Percentiles rank a stretch among this genome's conserved stretches.
Conservation (phyloP, 1,139 yeast species). For the Blastobotrys proliferans region DNA sequence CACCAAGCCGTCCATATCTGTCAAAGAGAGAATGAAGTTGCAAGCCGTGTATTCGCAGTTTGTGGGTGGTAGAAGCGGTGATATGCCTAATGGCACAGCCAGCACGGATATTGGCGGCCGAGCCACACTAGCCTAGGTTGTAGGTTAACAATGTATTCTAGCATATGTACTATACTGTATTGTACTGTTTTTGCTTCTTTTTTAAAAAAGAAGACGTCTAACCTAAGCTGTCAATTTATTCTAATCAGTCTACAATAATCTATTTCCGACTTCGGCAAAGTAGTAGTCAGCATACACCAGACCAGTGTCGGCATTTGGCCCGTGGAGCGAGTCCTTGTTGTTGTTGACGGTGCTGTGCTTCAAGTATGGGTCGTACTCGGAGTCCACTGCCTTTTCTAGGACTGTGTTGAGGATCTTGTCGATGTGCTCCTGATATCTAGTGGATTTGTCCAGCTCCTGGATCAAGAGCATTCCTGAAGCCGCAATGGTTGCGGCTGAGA, state of each 20-base stretch:
- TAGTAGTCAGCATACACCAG: constrained; percentile 34
- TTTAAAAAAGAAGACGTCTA: no score
- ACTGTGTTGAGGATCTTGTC: not conserved
- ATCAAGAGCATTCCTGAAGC: constrained; percentile 26
- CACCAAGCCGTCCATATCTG: constrained; percentile 84
- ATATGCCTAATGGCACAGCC: constrained; percentile 82
- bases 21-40: constrained; percentile 62
- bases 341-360: constrained; percentile 29
- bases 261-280: constrained; percentile 30
- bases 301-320: constrained; percentile 26
- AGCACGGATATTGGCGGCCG: constrained; percentile 85
- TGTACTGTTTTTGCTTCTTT: no score
- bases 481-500: constrained; percentile 32
- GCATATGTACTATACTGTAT: no score
- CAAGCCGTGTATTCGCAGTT: constrained; percentile 66
- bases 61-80: constrained; percentile 76
- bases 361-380: constrained; percentile 26
- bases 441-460: not conserved
- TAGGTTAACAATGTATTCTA: not conserved
- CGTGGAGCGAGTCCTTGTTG: constrained; percentile 22
- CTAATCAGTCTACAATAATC: constrained; percentile 30
- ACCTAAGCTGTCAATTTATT: no score
- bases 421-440: not conserved
- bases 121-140: constrained; percentile 44
- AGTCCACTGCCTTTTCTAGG: not conserved